Percentiles rank a stretch among this genome's conserved stretches.
phyloP scores from a whole-genome alignment of 1,139 yeast genomes.

The Debaryomycetaceae sp. region DNA sequence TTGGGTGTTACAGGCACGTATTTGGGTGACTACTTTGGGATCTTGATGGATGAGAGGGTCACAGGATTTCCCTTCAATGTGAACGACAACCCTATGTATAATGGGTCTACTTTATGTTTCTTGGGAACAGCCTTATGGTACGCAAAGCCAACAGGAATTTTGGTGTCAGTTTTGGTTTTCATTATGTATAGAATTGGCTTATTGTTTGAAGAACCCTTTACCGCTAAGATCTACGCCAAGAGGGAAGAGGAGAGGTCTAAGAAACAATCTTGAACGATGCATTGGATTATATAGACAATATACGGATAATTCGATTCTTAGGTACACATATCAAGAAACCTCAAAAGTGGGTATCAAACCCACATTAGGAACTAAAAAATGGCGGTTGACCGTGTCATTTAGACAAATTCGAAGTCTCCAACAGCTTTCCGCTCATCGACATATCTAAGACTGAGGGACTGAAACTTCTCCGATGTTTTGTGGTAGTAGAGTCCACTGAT shows the following conservation, averaged over 20 bases:
- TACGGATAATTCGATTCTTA: neutral
- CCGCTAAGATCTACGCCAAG: conserved; percentile 79
- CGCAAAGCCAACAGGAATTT: conserved; percentile 86
- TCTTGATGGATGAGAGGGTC: conserved; percentile 84
- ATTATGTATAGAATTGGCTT: conserved; percentile 82
- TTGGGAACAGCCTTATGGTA: conserved; percentile 86
- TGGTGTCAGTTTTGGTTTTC: conserved; percentile 68
- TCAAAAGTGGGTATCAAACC: neutral
- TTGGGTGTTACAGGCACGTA: conserved; percentile 95
- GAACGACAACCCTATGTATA: conserved; percentile 93
- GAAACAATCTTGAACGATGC: neutral
- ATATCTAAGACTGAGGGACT: conserved; percentile 39
- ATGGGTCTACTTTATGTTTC: conserved; percentile 86
- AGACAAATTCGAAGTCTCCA: conserved; percentile 22
- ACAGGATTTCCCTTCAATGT: conserved; percentile 93
- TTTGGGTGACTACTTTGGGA: conserved; percentile 95
- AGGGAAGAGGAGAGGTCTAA: conserved; percentile 7
- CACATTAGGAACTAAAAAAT: neutral
- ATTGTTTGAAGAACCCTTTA: conserved; percentile 92
- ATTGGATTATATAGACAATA: neutral
- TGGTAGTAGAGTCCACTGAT: conserved; percentile 83
- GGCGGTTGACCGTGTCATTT: neutral
- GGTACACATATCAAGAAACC: neutral
- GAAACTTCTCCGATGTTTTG: conserved; percentile 71
- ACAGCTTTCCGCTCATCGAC: conserved; percentile 29